Base-by-base conservation (phyloP, 441 rosid genomes). In the Gossypium laxum region DNA sequence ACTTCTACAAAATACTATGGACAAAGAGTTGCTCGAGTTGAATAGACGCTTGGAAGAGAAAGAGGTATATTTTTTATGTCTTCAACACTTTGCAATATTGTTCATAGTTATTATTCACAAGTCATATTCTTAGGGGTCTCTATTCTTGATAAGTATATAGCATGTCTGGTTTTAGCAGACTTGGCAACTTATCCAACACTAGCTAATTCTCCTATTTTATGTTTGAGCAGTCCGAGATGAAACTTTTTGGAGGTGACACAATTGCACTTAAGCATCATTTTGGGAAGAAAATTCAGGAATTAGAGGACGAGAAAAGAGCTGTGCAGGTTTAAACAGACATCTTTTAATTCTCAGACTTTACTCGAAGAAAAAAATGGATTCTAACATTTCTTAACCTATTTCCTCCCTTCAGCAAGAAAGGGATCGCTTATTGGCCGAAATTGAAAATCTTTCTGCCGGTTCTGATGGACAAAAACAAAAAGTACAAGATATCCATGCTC, bases 381-480 rank as follows among this genome's bases (percentile, higher is more conserved):
- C 57, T 56, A 32, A 32, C 48, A 69, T 68, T 69, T 57, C 48
- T 47, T 24, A 43, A 32, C 55, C 24, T 59, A 41, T 59, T 83
- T 60, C 30, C 64, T 28, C 61, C 19, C 69, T 82, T 80, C 91
- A 94, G 97, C 87, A 87, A 87, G 98, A 94, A 80, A 85, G 97
- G 77, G 93, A 90, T 75, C 96, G 79, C 67, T 81, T 94, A 78
- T 75, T 90, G 82, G 83, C 92, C 77, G 97, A 93, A 83, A 84
- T 91, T 81, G 97, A 91, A 83, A 91, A 87, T 72, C 94, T 82
- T 71, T 88, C 97, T 63, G 84, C 90, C 43, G 67, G 74, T 78
- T 85, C 96, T 41, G 97, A 90, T 75, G 97, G 98, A 50, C 97
- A 90, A 75, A 81, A 90, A 7, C 97, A 91, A 78, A 93, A 89